Base-by-base conservation (phyloP, 805 yeast species). In the Sungouiella blattae region DNA sequence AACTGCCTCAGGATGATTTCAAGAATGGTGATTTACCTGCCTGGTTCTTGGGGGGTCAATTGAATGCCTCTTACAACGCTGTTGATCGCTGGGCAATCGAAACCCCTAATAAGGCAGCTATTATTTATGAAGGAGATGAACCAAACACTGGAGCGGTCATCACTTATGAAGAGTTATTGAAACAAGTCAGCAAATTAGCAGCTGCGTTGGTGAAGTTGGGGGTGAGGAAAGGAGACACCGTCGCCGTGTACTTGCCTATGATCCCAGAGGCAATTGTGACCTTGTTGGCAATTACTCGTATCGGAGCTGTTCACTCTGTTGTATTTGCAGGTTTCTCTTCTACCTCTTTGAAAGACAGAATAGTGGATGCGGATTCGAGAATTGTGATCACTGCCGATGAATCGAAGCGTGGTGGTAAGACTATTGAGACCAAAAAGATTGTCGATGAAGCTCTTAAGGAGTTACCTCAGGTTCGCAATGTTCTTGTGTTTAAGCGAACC, bases 211-310 rank as follows among this genome's bases (percentile, higher is more conserved):
- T 75, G 45, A 73, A 80, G 39, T 80, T 88, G 77, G 98, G 98
- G 38, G 91, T 91, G 49, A 69, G 73, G 50, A 86, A 87, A 64
- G 98, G 98, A 57, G 98, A 91, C 58, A 85, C 95, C 18, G 98
- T 91, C 39, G 98, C 97, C 32, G 85, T 91, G 40, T 91, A 91
- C 65, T 69, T 91, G 59, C 98, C 98, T 56, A 91, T 93, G 98
- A 89, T 89, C 43, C 95, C 98, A 32, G 96, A 89, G 67, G 96
- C 97, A 14, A 71, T 93, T 43, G 78, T 93, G 38, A 84, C 98
- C n/a, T 78, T 91, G 76, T 72, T 91, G 55, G 98, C 98, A 30
- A 81, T 88, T 55, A 85, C 80, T 23, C 81, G 98, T 69, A 68
- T 91, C 39, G 98, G 98, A 59, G 98, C 98, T 22, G 71, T 91